These are phyloP conservation scores for Eutypella sp. DNA, from an alignment of 2,329 filamentous ascomycete genomes.

Conservation along the genomic window DNA sequence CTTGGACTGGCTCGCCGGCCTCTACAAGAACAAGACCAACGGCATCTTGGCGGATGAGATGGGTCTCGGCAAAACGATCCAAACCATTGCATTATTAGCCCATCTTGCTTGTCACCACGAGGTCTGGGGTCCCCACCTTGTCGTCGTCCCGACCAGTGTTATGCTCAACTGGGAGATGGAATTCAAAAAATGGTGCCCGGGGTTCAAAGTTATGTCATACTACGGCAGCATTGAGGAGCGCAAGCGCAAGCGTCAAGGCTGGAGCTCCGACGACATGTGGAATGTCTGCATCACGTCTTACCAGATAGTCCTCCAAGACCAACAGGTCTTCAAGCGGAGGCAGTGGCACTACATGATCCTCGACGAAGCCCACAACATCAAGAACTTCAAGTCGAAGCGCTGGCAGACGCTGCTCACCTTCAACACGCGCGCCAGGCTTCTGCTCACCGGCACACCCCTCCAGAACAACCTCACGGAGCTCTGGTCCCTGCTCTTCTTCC, in stretches of 20 bases:
- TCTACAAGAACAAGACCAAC: constrained; percentile 90
- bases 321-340: constrained; percentile 86
- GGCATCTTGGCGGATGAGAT: constrained; percentile 97
- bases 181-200: constrained; percentile 98
- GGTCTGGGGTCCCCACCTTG: constrained; percentile 92
- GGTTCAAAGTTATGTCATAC: constrained; percentile 96
- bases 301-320: constrained; percentile 90
- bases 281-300: constrained; percentile 98
- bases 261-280: constrained; percentile 90
- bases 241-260: constrained; percentile 83
- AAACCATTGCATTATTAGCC: constrained; percentile 90
- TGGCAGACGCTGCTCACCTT: constrained; percentile 96
- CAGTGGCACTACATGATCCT: constrained; percentile 98
- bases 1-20: constrained; percentile 91
- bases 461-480: constrained; percentile 96
- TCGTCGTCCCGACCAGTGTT: constrained; percentile 95
- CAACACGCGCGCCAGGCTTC: constrained; percentile 79
- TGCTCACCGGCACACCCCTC: constrained; percentile 89
- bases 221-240: constrained; percentile 93
- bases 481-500: constrained; percentile 94
- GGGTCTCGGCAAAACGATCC: constrained; percentile 97
- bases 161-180: constrained; percentile 99
- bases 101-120: constrained; percentile 87
- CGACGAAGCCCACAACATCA: constrained; percentile 98
- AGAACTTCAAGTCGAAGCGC: constrained; percentile 95